Conservation (phyloP, 2,329 filamentous ascomycete genomes). For the Fusarium miscanthi region DNA sequence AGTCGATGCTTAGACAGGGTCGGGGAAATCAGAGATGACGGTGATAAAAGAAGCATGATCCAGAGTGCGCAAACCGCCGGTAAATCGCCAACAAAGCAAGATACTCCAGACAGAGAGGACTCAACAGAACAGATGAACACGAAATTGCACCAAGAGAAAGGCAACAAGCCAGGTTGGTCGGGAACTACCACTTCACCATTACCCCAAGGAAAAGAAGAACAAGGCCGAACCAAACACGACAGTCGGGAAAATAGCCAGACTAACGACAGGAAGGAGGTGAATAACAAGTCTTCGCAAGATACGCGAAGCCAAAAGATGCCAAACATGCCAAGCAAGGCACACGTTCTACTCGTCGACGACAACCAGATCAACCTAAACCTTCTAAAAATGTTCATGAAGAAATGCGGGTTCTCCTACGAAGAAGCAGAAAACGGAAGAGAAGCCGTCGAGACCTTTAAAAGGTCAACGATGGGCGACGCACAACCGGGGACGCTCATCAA, state of each 20-base stretch:
- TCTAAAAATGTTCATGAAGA: slow-evolving; percentile 56
- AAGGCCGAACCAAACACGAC: neutral
- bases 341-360: slow-evolving; percentile 56
- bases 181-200: neutral
- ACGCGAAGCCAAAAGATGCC: neutral
- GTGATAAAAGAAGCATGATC: neutral
- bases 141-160: neutral
- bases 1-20: slow-evolving; percentile 37
- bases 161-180: neutral
- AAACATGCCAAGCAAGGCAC: slow-evolving; percentile 3
- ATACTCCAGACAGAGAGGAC: neutral
- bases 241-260: no score
- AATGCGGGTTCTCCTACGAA: slow-evolving; percentile 54
- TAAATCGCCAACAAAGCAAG: neutral
- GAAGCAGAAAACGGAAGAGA: slow-evolving; percentile 60
- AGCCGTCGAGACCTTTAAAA: slow-evolving; percentile 58
- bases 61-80: neutral
- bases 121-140: neutral
- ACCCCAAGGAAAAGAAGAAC: neutral
- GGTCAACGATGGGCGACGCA: slow-evolving; percentile 30
- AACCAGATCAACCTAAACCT: slow-evolving; percentile 57
- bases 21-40: neutral
- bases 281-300: neutral
- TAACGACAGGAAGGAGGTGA: neutral
- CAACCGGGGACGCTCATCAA: neutral